Conservation (phyloP, 306 rosid genomes). For the Adenanthera pavonina region DNA sequence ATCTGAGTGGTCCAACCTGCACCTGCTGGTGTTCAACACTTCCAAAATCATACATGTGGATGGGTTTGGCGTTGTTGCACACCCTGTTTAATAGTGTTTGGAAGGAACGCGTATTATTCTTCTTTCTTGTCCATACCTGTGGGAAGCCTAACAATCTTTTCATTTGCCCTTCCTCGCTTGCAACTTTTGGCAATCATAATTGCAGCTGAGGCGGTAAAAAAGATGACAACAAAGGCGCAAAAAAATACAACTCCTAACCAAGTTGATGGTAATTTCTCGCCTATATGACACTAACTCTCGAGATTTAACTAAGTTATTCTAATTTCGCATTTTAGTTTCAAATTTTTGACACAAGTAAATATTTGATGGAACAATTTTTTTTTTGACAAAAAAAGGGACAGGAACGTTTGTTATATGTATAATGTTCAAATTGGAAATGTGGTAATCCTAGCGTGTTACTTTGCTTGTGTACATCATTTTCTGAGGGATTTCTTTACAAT, state of each 20-base stretch:
- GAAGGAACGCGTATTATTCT: constrained; percentile 36
- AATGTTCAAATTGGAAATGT: constrained; percentile 17
- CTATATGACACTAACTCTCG: neutral
- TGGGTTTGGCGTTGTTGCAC: constrained; percentile 27
- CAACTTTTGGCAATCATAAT: constrained; percentile 35
- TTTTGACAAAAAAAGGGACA: neutral
- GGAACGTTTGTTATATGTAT: neutral
- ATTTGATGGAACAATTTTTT: neutral
- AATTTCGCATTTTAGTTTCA: neutral
- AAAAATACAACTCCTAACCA: constrained; percentile 36
- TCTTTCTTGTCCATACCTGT: constrained; percentile 7
- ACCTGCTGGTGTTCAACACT: constrained; percentile 12
- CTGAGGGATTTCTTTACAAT: neutral
- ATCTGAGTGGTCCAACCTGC: constrained; percentile 23
- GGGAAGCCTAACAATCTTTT: constrained; percentile 2
- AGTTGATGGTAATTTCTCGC: constrained; percentile 51
- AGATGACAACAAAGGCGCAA: constrained; percentile 49
- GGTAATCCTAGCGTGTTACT: neutral
- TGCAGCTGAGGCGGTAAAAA: constrained; percentile 68
- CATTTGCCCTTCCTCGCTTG: constrained; percentile 28
- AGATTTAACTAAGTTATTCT: neutral
- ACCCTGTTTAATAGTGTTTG: neutral
- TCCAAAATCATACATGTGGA: constrained; percentile 12
- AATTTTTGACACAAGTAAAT: constrained; percentile 17
- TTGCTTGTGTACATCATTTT: neutral